phyloP scores from a whole-genome alignment of 1,139 yeast species.

The Kodamaea derodonti region DNA sequence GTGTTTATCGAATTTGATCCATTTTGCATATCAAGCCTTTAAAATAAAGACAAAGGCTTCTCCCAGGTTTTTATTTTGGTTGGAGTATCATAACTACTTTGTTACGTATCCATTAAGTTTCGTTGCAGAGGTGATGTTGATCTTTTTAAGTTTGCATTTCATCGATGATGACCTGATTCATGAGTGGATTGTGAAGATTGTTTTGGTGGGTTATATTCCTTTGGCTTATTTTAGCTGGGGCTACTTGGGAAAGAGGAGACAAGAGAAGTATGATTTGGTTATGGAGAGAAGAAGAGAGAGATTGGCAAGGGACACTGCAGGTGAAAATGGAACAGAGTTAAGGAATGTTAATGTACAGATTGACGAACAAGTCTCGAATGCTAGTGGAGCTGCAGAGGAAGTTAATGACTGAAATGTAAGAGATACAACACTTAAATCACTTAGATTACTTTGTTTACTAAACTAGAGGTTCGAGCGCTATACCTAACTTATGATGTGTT shows the following conservation, averaged over 20 bases:
- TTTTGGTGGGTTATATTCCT: slow-evolving; percentile 35
- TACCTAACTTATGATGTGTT: too few species aligned
- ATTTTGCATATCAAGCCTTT: slow-evolving; percentile 47
- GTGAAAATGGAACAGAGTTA: too few species aligned
- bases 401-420: too few species aligned
- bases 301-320: slow-evolving; percentile 2
- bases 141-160: slow-evolving; percentile 48
- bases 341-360: too few species aligned
- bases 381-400: too few species aligned
- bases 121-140: slow-evolving; percentile 49
- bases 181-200: slow-evolving; percentile 24
- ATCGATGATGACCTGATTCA: slow-evolving; percentile 31
- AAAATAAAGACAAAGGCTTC: slow-evolving; percentile 35
- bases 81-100: slow-evolving; percentile 39
- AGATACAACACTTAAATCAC: too few species aligned
- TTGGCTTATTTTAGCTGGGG: slow-evolving; percentile 35
- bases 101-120: slow-evolving; percentile 44
- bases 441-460: too few species aligned
- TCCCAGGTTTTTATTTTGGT: slow-evolving; percentile 31
- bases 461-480: too few species aligned
- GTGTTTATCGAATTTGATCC: slow-evolving; percentile 40
- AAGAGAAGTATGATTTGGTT: slow-evolving; percentile 19
- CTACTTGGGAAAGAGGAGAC: slow-evolving; percentile 23
- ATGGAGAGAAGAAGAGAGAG: slow-evolving; percentile 19
- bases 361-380: too few species aligned